Evolutionary conservation across 1,284 basidiomycete genomes (phyloP).

Genomic region (Ustilago trichophora): DNA sequence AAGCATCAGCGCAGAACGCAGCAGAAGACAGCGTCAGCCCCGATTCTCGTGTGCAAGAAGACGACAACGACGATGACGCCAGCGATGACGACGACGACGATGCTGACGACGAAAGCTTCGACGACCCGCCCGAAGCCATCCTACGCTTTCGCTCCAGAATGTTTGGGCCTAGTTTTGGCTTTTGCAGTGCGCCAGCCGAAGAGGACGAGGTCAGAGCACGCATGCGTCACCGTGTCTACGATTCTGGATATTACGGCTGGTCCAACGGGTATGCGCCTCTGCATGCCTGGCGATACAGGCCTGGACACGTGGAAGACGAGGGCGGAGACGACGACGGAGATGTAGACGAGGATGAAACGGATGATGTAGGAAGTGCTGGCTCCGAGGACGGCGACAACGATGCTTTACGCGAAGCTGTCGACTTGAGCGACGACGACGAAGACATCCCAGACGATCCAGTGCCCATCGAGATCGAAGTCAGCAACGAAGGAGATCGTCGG

Average conservation of each 20-base stretch:
- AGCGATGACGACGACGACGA: slow-evolving; percentile 1
- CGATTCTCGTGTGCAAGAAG: no score
- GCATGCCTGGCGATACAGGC: slow-evolving; percentile 28
- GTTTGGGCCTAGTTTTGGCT: slow-evolving; percentile 44
- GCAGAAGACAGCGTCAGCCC: no score
- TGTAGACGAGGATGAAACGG: slow-evolving; percentile 6
- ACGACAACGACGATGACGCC: not conserved
- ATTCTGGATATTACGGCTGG: slow-evolving; percentile 38
- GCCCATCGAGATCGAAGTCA: slow-evolving; percentile 36
- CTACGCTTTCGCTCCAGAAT: slow-evolving; percentile 22
- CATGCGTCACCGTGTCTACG: slow-evolving; percentile 43
- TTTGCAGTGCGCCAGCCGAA: slow-evolving; percentile 33
- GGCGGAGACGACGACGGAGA: slow-evolving; percentile 1
- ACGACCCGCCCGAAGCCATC: slow-evolving; percentile 31
- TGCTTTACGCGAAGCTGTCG: slow-evolving; percentile 14
- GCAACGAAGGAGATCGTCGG: slow-evolving; percentile 12
- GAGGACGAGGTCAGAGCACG: slow-evolving; percentile 36
- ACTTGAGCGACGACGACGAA: slow-evolving; percentile 12
- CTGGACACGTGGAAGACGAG: not conserved
- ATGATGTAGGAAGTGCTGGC: not conserved
- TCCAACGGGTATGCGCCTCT: slow-evolving; percentile 39
- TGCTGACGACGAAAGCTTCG: slow-evolving; percentile 28
- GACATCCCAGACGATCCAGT: slow-evolving; percentile 35
- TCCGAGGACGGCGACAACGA: slow-evolving; percentile 37
- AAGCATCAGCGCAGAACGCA: not conserved